Conservation (phyloP, 2,329 filamentous ascomycete genomes). For the Fusarium sp. region DNA sequence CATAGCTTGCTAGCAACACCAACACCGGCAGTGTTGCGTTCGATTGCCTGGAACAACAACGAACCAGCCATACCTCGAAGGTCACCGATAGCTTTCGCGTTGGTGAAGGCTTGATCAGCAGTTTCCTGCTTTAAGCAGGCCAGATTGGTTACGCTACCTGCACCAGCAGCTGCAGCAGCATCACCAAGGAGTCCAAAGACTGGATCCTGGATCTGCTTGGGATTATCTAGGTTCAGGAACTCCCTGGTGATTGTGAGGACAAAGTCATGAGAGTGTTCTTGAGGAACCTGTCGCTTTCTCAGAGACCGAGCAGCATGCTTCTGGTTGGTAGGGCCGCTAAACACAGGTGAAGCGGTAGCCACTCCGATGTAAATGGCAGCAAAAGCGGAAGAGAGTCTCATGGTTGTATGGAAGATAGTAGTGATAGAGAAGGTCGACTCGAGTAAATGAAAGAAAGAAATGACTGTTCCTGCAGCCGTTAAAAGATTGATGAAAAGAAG, state of each 20-base stretch:
- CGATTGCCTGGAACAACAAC: constrained; percentile 65
- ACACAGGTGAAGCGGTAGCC: constrained; percentile 7
- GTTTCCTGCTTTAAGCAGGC: constrained; percentile 60
- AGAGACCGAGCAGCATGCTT: not conserved
- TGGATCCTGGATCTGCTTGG: constrained; percentile 14
- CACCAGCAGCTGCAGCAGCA: constrained; percentile 22
- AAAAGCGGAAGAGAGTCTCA: constrained; percentile 8
- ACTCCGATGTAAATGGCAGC: constrained; percentile 3
- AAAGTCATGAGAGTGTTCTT: constrained; percentile 15
- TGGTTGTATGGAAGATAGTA: not conserved
- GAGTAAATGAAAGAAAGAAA: not conserved
- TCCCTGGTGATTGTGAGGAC: constrained; percentile 8
- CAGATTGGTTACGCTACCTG: constrained; percentile 56
- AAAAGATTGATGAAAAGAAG: not conserved
- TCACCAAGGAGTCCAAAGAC: constrained; percentile 8
- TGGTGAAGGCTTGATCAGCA: constrained; percentile 70
- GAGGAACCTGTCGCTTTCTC: constrained; percentile 14
- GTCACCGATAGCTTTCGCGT: constrained; percentile 64
- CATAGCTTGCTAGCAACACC: constrained; percentile 33
- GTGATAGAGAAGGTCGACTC: not conserved
- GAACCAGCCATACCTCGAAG: constrained; percentile 65
- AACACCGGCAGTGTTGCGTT: constrained; percentile 58
- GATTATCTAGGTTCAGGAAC: constrained; percentile 6
- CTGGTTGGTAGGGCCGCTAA: not conserved
- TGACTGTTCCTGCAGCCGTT: constrained; percentile 5